Percentiles rank a stretch among this genome's conserved stretches.
Evolutionary conservation across 108 stramenopile species (phyloP).

Genomic region (Cyclotella sp.): DNA sequence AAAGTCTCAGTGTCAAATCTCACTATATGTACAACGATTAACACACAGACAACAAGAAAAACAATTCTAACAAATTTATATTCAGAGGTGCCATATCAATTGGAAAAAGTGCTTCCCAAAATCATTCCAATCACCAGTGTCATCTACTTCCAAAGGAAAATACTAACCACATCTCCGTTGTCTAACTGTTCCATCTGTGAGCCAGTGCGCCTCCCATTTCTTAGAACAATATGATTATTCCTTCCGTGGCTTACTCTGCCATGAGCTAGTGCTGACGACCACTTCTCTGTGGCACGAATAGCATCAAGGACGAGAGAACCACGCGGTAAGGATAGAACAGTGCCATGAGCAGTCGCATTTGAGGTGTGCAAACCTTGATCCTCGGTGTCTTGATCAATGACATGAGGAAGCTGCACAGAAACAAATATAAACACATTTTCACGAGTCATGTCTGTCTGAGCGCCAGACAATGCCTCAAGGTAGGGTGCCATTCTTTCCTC

Average conservation of each 20-base stretch:
- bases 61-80: too few species aligned
- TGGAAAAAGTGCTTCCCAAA: too few species aligned
- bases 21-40: too few species aligned
- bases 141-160: slow-evolving; percentile 10
- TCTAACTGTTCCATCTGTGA: slow-evolving; percentile 53
- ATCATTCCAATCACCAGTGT: background rate
- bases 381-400: background rate
- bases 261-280: background rate
- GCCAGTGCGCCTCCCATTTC: slow-evolving; percentile 55
- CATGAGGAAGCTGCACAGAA: slow-evolving; percentile 24
- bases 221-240: slow-evolving; percentile 21
- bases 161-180: slow-evolving; percentile 75
- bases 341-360: slow-evolving; percentile 42
- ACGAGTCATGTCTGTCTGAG: slow-evolving; percentile 72
- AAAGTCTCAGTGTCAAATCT: too few species aligned
- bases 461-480: slow-evolving; percentile 73
- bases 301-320: slow-evolving; percentile 84
- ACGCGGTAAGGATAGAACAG: slow-evolving; percentile 71
- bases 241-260: slow-evolving; percentile 14
- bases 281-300: slow-evolving; percentile 61
- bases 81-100: too few species aligned
- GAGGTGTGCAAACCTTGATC: background rate
- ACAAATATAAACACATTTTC: slow-evolving; percentile 83
- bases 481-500: slow-evolving; percentile 76
- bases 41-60: too few species aligned